Evolutionary conservation across 495 filamentous ascomycete genomes (phyloP), one percentile per base, ranked within the genome.

Genomic region (Astrothelium macrocarpum): DNA sequence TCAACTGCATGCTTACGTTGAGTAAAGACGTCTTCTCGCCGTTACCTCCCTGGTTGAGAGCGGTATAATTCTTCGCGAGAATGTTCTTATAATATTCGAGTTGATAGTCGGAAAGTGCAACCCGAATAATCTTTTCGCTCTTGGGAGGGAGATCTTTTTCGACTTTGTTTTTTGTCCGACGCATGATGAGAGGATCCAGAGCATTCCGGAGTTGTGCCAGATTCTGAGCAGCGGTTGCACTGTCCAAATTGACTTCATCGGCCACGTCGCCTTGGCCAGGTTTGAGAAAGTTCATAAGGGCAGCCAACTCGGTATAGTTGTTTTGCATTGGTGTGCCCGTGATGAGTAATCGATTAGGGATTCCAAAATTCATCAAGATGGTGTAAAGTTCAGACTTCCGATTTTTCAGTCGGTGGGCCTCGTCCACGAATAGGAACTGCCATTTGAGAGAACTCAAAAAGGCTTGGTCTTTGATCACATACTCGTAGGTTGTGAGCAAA

Each of bases 1-100:
- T 97, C 69, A 99, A 74, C 72, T 99, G 95, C 93, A 99, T 99
- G 82, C 97, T 96, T 71, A 99, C 95, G 75, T 99, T 99, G 62
- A 97, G 76, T n/a, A 97, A 76, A 1, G 91, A 96, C 66, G 94
- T 91, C 73, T 96, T 96, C 71, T 90, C 87, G 9, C 91, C 94
- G 59, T 83, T 90, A 29, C 85, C 84, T 25, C 91, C 93, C 67
- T 93, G 85, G 70, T 95, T 96, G 58, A 99, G 81, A 9, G 93
- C 94, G 31, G 91, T 88, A 69, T 97, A 99, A 68, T 99, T 99
- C 59, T 91, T 84, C 0, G 95, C 97, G 11, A 99, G 82, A 65
- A 99, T 97, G 71, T 97, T 97, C 71, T 96, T 97, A 76, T 99
- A 99, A 71, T 97, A 97, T 61, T 97, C 92, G 1, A 97, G 80